Conservation (phyloP, 2,329 filamentous ascomycete species). For the Hypoxylon sp. region DNA sequence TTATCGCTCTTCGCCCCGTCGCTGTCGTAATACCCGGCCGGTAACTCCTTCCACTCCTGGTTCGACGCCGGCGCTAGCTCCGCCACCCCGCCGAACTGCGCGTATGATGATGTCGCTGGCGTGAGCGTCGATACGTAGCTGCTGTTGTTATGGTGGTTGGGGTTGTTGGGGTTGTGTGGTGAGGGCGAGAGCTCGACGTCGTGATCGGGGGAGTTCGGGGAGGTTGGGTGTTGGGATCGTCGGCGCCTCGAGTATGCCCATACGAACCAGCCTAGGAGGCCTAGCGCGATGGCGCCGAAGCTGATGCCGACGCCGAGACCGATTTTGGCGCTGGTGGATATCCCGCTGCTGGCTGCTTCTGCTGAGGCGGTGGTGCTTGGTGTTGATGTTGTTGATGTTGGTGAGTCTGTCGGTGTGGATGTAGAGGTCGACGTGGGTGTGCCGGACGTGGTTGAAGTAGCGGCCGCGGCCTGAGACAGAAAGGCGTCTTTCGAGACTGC, state of each 20-base stretch:
- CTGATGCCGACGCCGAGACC: conserved; percentile 60
- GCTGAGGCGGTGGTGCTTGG: not conserved
- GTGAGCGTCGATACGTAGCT: conserved; percentile 15
- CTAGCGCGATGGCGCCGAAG: conserved; percentile 48
- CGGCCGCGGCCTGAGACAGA: conserved; percentile 53
- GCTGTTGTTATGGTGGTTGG: not conserved
- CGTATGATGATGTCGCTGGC: conserved; percentile 43
- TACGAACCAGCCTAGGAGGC: conserved; percentile 51
- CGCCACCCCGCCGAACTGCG: conserved; percentile 44
- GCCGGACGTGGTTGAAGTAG: conserved; percentile 40
- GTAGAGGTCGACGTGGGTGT: conserved; percentile 35
- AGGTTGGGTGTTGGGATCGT: not conserved
- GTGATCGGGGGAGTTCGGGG: conserved; percentile 3
- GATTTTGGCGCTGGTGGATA: conserved; percentile 58
- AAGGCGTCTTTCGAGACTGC: conserved; percentile 61
- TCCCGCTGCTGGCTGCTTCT: conserved; percentile 28
- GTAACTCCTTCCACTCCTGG: conserved; percentile 38
- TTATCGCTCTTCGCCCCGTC: conserved; percentile 27
- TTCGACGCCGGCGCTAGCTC: conserved; percentile 40
- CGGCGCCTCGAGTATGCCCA: conserved; percentile 49
- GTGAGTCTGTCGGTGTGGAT: conserved; percentile 8
- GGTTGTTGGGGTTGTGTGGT: not conserved
- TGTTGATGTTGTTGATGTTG: conserved; percentile 37
- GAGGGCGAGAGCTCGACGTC: conserved; percentile 37
- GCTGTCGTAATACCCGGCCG: conserved; percentile 27